Evolutionary conservation across 257 asterid species (phyloP), one percentile per base, ranked within the genome.

Genomic region (Apocynum venetum): DNA sequence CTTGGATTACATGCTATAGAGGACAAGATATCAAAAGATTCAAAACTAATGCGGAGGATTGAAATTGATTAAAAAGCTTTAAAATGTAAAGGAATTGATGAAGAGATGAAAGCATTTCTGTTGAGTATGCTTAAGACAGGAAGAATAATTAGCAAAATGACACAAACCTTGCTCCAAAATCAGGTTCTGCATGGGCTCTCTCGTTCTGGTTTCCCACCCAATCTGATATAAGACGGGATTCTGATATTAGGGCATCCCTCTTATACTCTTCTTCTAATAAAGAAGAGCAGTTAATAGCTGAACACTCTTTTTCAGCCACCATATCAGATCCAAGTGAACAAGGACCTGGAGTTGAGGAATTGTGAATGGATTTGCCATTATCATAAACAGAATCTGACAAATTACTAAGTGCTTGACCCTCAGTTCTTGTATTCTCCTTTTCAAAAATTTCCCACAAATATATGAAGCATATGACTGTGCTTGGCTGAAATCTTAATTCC

Each of bases 131-230:
- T 19, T 49, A 59, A 47, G 40, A 73, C 3, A 31, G 38, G 44
- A 15, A 71, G 46, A 78, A 80, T 51, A 61, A 35, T 74, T 20
- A 73, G n/a, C 65, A 14, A 76, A 52, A 55, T 60, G 73, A 77
- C 76, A 91, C 89, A 60, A 85, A 96, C 99, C 99, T 96, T 63
- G 91, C 97, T 84, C 91, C 98, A 83, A 93, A 96, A 82, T 96
- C 99, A 71, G 95, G 89, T 78, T 93, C 98, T 69, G 85, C 91
- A 77, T 84, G 92, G 68, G 67, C 73, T 71, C 35, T 79, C 51
- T 71, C 85, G 59, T 81, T 85, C 86, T 84, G 87, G 84, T 77
- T 88, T 77, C 89, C 91, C 74, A 82, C 92, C 98, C 98, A 96
- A 82, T 96, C 97, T 70, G 96, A 85, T 85, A 96, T 96, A 82